phyloP scores from a whole-genome alignment of 768 basidiomycete species.

The Gymnopilus junonius region DNA sequence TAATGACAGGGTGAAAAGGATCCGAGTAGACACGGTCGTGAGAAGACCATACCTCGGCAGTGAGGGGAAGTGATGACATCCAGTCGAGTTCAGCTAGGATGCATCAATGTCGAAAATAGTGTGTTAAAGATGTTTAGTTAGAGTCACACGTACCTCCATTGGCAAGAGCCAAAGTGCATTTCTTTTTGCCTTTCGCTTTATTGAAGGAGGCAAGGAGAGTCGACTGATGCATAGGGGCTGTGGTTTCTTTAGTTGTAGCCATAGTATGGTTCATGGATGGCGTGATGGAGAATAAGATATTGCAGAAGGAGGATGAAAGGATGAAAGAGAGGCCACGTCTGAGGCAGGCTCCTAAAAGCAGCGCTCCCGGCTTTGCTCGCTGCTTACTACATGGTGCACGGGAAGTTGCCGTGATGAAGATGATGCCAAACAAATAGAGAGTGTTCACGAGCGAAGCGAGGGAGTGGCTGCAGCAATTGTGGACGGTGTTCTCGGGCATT shows the following conservation, averaged over 20 bases:
- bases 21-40: neutral
- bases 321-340: too few species aligned
- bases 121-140: neutral
- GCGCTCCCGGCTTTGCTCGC: too few species aligned
- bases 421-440: too few species aligned
- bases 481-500: too few species aligned
- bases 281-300: too few species aligned
- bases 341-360: too few species aligned
- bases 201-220: neutral
- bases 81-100: neutral
- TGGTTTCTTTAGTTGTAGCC: neutral
- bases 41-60: neutral
- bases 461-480: too few species aligned
- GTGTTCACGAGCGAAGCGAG: too few species aligned
- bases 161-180: neutral
- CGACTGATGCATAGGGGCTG: neutral
- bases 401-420: too few species aligned
- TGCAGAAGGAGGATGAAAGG: too few species aligned
- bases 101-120: neutral
- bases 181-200: slow-evolving; percentile 1
- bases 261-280: too few species aligned
- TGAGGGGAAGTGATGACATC: slow-evolving; percentile 5
- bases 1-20: neutral
- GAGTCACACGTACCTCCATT: neutral
- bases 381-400: too few species aligned